A percentile compares a stretch with the other conserved stretches of the same genome.
Evolutionary conservation across 2,329 filamentous ascomycete species (phyloP).

Genomic region (Aureobasidium lini): DNA sequence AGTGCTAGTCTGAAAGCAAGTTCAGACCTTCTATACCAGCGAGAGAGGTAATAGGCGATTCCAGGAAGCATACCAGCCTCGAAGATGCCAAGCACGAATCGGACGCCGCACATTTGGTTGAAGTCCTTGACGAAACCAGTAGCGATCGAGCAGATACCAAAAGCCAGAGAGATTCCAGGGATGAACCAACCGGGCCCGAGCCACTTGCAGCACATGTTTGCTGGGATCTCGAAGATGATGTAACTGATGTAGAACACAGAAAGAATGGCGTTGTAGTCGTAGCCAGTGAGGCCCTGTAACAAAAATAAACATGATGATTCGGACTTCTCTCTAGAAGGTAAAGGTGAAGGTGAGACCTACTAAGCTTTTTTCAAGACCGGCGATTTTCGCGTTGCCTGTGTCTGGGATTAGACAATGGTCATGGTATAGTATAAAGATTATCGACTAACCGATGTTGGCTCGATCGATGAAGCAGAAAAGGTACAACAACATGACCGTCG

Average conservation of each 20-base stretch:
- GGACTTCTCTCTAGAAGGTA: not conserved
- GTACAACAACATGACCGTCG: constrained; percentile 59
- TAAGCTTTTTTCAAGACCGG: constrained; percentile 57
- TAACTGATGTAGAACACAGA: constrained; percentile 67
- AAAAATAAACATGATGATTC: not conserved
- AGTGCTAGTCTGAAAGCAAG: constrained; percentile 59
- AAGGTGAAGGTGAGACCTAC: no score
- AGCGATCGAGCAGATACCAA: constrained; percentile 55
- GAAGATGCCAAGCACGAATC: constrained; percentile 56
- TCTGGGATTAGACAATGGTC: not conserved
- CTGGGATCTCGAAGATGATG: constrained; percentile 64
- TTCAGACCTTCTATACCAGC: constrained; percentile 55
- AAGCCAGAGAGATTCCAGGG: constrained; percentile 53
- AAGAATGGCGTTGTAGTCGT: constrained; percentile 63
- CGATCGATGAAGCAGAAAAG: constrained; percentile 69
- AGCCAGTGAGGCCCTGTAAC: constrained; percentile 31
- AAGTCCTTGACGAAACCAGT: constrained; percentile 58
- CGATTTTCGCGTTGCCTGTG: constrained; percentile 61
- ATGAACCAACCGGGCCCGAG: constrained; percentile 67
- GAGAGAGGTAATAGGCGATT: constrained; percentile 53
- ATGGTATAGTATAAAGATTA: not conserved
- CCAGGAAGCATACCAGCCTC: constrained; percentile 69
- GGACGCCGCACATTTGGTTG: constrained; percentile 49
- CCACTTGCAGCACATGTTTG: constrained; percentile 61
- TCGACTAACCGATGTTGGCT: constrained; percentile 56